Percentiles rank a stretch among this genome's conserved stretches.
phyloP scores from a whole-genome alignment of 768 basidiomycete genomes.

The Podaxis sp. region DNA sequence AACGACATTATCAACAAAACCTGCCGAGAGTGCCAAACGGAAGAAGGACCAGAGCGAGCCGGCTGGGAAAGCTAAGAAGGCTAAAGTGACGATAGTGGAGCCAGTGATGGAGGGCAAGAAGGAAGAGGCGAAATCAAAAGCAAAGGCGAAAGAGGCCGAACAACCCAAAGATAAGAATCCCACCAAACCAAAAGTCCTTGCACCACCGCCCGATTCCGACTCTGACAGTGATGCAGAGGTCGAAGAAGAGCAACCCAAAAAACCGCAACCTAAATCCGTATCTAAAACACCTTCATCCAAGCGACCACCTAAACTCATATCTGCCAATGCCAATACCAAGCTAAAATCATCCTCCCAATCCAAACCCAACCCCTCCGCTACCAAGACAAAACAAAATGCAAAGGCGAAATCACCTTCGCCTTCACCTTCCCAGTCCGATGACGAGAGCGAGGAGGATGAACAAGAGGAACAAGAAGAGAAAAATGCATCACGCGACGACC shows the following conservation, averaged over 20 bases:
- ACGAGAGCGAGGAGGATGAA: not conserved
- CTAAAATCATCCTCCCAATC: not conserved
- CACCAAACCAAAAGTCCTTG: not conserved
- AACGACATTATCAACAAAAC: constrained; percentile 2
- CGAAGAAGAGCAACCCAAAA: constrained; percentile 12
- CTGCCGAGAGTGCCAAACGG: constrained; percentile 19
- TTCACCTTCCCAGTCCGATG: not conserved
- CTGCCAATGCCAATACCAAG: constrained; percentile 7
- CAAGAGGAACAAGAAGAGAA: constrained; percentile 16
- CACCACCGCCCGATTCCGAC: constrained; percentile 4
- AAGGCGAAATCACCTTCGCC: constrained; percentile 3
- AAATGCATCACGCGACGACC: constrained; percentile 28
- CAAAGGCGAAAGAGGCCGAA: constrained; percentile 1
- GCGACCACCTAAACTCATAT: constrained; percentile 11
- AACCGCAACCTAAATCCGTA: constrained; percentile 23
- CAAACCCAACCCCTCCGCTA: not conserved
- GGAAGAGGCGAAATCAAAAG: constrained; percentile 6
- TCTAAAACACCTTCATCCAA: constrained; percentile 14
- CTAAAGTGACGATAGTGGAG: constrained; percentile 12
- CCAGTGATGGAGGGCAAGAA: constrained; percentile 12
- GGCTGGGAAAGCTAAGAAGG: constrained; percentile 11
- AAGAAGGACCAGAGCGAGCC: constrained; percentile 21
- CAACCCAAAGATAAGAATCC: constrained; percentile 13
- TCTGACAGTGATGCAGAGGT: not conserved
- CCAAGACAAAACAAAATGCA: constrained; percentile 2